Conservation (phyloP, 2,329 filamentous ascomycete genomes). For the Coleophoma eucalyptorum region DNA sequence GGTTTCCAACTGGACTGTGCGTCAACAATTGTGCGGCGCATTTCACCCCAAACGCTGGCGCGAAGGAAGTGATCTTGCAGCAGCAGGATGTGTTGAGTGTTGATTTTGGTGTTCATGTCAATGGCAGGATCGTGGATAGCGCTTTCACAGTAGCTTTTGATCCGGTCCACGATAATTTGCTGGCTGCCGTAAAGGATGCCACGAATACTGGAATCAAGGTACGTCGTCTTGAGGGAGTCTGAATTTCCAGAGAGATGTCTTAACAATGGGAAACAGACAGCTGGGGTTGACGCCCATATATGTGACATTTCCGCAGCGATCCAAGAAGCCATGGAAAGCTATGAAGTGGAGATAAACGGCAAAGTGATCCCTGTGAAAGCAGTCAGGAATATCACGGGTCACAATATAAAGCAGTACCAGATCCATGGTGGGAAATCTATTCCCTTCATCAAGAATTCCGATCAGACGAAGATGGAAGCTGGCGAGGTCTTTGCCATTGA, state of each 20-base stretch:
- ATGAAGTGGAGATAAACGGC: conserved; percentile 49
- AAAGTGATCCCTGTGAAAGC: conserved; percentile 47
- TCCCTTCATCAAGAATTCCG: conserved; percentile 47
- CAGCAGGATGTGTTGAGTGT: conserved; percentile 77
- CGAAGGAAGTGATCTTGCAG: conserved; percentile 67
- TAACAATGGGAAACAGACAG: conserved; percentile 24
- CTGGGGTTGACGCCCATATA: conserved; percentile 52
- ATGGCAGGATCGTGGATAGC: conserved; percentile 76
- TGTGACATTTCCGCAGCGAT: conserved; percentile 49
- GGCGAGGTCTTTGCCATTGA: conserved; percentile 56
- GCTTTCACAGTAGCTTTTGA: conserved; percentile 79
- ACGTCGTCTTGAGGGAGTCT: background rate
- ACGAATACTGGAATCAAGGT: conserved; percentile 53
- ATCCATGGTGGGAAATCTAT: conserved; percentile 55
- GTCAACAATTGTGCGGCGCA: conserved; percentile 52
- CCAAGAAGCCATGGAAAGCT: conserved; percentile 58
- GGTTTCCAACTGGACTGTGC: conserved; percentile 51
- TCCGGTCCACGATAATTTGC: conserved; percentile 68
- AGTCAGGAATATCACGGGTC: conserved; percentile 47
- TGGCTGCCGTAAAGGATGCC: conserved; percentile 69
- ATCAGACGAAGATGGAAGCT: conserved; percentile 51
- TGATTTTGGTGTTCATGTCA: conserved; percentile 78
- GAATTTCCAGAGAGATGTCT: too few species aligned
- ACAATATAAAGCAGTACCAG: conserved; percentile 48
- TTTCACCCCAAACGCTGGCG: conserved; percentile 52